Evolutionary conservation across 805 yeast species (phyloP).

Genomic region (Lachancea cidri): DNA sequence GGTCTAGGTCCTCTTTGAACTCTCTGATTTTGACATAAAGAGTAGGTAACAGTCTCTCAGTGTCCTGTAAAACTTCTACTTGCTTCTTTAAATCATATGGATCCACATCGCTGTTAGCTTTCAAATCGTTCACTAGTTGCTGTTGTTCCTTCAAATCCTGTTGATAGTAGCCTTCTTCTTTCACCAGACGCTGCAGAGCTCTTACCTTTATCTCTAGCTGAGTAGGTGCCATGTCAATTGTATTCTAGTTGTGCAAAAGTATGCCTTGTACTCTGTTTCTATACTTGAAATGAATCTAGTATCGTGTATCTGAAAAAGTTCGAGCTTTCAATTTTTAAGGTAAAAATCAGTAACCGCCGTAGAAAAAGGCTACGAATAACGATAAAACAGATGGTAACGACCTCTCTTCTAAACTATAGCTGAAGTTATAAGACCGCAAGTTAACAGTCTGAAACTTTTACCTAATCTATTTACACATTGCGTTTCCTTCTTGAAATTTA

Average conservation of each 20-base stretch:
- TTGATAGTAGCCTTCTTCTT: slow-evolving; percentile 59
- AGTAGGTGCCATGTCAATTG: slow-evolving; percentile 61
- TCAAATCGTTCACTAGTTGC: slow-evolving; percentile 43
- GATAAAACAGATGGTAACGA: too few relatives aligned
- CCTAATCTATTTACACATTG: too few relatives aligned
- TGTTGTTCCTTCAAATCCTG: slow-evolving; percentile 55
- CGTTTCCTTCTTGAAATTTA: too few relatives aligned
- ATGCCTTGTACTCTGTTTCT: too few relatives aligned
- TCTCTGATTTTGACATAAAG: slow-evolving; percentile 40
- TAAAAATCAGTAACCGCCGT: neutral
- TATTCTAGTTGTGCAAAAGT: too few relatives aligned
- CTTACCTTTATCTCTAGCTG: slow-evolving; percentile 64
- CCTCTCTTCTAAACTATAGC: too few relatives aligned
- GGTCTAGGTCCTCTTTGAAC: slow-evolving; percentile 36
- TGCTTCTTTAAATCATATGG: slow-evolving; percentile 60
- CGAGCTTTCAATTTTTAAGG: too few relatives aligned
- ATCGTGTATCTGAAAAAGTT: neutral
- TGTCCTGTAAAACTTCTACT: slow-evolving; percentile 49
- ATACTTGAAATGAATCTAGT: too few relatives aligned
- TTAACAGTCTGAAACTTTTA: too few relatives aligned
- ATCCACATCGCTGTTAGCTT: slow-evolving; percentile 42
- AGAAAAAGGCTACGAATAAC: too few relatives aligned
- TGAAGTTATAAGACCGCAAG: too few relatives aligned
- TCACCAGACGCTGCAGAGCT: slow-evolving; percentile 62
- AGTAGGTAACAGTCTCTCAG: slow-evolving; percentile 47